Evolutionary conservation across 208 protist genomes (phyloP).

Genomic region (Paratrypanosoma confusum): DNA sequence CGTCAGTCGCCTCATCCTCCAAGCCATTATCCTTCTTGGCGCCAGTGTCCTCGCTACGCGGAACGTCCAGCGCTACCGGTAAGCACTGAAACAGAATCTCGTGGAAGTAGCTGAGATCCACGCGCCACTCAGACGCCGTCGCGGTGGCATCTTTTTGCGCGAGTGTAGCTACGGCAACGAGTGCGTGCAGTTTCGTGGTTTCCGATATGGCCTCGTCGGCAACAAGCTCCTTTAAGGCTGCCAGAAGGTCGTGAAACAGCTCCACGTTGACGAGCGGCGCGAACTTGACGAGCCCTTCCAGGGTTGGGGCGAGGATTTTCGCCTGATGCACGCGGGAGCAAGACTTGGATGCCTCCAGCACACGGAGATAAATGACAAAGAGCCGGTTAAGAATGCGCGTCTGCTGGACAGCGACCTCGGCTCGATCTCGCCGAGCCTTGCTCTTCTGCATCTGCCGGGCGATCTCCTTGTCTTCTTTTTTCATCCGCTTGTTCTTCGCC

Average conservation of each 20-base stretch:
- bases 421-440: slow-evolving; percentile 77
- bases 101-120: slow-evolving; percentile 89
- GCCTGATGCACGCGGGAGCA: slow-evolving; percentile 77
- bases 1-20: slow-evolving; percentile 23
- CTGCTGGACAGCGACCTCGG: slow-evolving; percentile 79
- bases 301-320: slow-evolving; percentile 78
- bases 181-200: slow-evolving; percentile 79
- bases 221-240: slow-evolving; percentile 81
- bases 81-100: slow-evolving; percentile 83
- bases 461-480: slow-evolving; percentile 87
- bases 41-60: slow-evolving; percentile 26
- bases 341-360: slow-evolving; percentile 75
- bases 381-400: slow-evolving; percentile 80
- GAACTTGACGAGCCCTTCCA: slow-evolving; percentile 87
- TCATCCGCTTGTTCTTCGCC: slow-evolving; percentile 84
- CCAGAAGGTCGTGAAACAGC: slow-evolving; percentile 81
- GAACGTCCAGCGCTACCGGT: slow-evolving; percentile 64
- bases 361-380: slow-evolving; percentile 87
- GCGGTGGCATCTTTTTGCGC: slow-evolving; percentile 77
- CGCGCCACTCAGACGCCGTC: slow-evolving; percentile 74
- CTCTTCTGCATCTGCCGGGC: slow-evolving; percentile 85
- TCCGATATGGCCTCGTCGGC: slow-evolving; percentile 65
- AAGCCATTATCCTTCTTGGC: slow-evolving; percentile 16
- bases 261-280: slow-evolving; percentile 85
- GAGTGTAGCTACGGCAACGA: slow-evolving; percentile 79